A percentile compares a stretch with the other conserved stretches of the same genome.
These are phyloP conservation scores for Dentipellis sp. DNA, from an alignment of 768 basidiomycete genomes.

Conservation along the genomic window DNA sequence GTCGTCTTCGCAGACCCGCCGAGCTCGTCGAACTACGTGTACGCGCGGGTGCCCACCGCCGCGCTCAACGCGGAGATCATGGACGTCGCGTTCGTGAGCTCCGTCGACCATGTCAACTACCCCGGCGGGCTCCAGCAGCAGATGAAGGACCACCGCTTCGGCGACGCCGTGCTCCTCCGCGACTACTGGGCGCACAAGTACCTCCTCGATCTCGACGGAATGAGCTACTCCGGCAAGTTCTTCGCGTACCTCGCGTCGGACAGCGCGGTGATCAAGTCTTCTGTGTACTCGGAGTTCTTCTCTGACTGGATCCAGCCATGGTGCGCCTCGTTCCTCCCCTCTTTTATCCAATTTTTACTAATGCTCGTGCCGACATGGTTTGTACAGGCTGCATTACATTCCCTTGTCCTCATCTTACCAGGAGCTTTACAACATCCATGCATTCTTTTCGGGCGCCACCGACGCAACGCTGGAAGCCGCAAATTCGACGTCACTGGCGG, in stretches of 20 bases:
- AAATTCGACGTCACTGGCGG: conserved; percentile 34
- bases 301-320: conserved; percentile 91
- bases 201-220: conserved; percentile 86
- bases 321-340: conserved; percentile 26
- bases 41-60: conserved; percentile 48
- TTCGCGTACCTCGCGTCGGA: conserved; percentile 80
- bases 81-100: conserved; percentile 81
- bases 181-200: conserved; percentile 90
- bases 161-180: conserved; percentile 70
- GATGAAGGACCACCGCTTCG: conserved; percentile 55
- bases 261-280: conserved; percentile 83
- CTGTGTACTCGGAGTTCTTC: conserved; percentile 87
- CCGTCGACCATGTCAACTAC: conserved; percentile 60
- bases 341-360: neutral
- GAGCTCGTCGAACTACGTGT: conserved; percentile 44
- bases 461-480: conserved; percentile 42
- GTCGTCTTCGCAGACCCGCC: conserved; percentile 66
- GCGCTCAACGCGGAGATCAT: conserved; percentile 72
- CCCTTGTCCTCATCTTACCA: conserved; percentile 79
- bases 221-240: conserved; percentile 90
- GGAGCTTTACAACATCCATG: conserved; percentile 90
- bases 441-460: conserved; percentile 87
- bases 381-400: conserved; percentile 82
- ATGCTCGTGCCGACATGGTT: neutral
- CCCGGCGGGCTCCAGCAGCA: conserved; percentile 68